Percentiles rank a stretch among this genome's conserved stretches.
Evolutionary conservation across 306 rosid genomes (phyloP).

Genomic region (Cucurbita maxima): DNA sequence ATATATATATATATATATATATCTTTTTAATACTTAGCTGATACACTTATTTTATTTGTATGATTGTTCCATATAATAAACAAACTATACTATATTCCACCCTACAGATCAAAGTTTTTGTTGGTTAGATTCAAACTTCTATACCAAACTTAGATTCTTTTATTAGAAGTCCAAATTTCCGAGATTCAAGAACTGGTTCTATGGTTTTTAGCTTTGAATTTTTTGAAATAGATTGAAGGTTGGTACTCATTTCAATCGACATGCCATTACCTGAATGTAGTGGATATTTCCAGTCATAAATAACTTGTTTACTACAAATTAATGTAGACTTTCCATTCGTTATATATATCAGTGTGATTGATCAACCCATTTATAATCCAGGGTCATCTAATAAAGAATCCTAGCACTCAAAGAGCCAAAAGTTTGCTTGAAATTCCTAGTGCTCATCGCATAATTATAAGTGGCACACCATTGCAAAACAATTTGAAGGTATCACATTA

Average conservation of each 20-base stretch:
- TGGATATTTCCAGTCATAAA: neutral
- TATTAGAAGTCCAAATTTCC: neutral
- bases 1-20: neutral
- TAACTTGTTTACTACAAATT: neutral
- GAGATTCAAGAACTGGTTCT: neutral
- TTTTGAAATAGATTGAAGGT: neutral
- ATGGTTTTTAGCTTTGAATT: neutral
- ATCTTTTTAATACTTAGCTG: neutral
- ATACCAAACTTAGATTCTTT: neutral
- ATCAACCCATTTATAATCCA: slow-evolving; percentile 15
- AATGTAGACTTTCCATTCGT: neutral
- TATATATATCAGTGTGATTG: slow-evolving; percentile 1
- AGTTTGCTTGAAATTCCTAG: slow-evolving; percentile 85
- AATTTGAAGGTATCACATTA: slow-evolving; percentile 56
- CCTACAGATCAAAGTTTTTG: neutral
- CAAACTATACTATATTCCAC: neutral
- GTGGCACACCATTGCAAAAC: slow-evolving; percentile 90
- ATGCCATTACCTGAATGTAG: neutral
- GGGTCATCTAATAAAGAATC: slow-evolving; percentile 96
- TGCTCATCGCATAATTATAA: slow-evolving; percentile 66
- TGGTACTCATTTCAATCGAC: neutral
- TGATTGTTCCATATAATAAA: neutral
- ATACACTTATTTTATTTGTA: neutral
- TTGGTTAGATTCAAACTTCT: neutral
- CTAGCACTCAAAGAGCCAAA: slow-evolving; percentile 92